Evolutionary conservation across 1,139 yeast genomes (phyloP), one percentile per base, ranked within the genome.

Genomic region (Yarrowia galli): DNA sequence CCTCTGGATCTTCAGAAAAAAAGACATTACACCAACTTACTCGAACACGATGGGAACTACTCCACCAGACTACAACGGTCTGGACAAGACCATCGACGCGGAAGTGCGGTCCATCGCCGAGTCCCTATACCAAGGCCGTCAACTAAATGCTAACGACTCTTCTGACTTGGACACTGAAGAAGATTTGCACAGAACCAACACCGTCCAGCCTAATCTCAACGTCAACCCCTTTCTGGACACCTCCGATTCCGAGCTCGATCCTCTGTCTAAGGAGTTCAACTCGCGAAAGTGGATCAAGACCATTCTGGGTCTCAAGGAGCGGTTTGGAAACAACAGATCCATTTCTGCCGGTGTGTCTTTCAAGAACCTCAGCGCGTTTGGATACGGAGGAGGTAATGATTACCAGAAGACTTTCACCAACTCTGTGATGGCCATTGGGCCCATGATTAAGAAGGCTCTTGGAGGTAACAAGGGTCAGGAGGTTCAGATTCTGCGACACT

Each of bases 401-500:
- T 61, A 61, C 46, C 66, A 61, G 25, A 61, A 61, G 56, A 61
- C 66, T 4, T 35, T 61, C 8, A 40, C 46, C 54, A 61, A 61
- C 38, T 61, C 56, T 16, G 38, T 61, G n/a, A 2, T 61, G 36
- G 43, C 66, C 15, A 36, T 61, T 48, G 45, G 46, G 15, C 56
- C 56, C 4, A 25, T 36, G 36, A 18, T 48, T 16, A 38, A 61
- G 46, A 46, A 38, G 36, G 56, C 46, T 1, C 18, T 61, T 9
- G 66, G 66, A 23, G 56, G 56, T 6, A 48, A 48, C 66, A 46
- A 48, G 36, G 56, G 66, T 15, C 6, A 22, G 5, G 35, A 61
- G 74, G 87, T 82, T 66, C 87, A 88, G 69, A 89, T 89, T 70
- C 78, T 88, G 72, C 85, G 86, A 73, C 82, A 88, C 28, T 87